Percentiles rank a stretch among this genome's conserved stretches.
These are phyloP conservation scores for Macrolepiota fuliginosa DNA, from an alignment of 768 basidiomycete genomes.

Conservation along the genomic window DNA sequence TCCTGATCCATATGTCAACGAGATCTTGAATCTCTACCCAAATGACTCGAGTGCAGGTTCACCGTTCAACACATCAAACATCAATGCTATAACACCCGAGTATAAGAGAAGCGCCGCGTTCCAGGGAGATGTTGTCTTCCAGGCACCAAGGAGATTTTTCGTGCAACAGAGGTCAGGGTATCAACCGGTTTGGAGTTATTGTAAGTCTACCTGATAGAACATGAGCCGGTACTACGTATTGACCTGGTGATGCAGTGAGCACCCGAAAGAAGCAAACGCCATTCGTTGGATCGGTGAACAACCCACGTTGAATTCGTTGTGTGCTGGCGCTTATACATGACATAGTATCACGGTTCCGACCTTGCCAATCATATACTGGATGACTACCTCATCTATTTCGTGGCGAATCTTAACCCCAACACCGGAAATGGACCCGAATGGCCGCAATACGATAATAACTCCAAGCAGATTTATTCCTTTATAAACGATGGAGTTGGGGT, in stretches of 20 bases:
- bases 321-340: not conserved
- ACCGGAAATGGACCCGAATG: conserved; percentile 18
- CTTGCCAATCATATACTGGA: conserved; percentile 34
- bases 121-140: conserved; percentile 49
- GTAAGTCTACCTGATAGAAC: conserved; percentile 24
- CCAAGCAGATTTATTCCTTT: conserved; percentile 24
- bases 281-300: conserved; percentile 40
- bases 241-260: conserved; percentile 29
- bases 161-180: conserved; percentile 35
- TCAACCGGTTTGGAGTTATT: conserved; percentile 43
- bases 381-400: conserved; percentile 45
- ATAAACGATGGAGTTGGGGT: conserved; percentile 16
- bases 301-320: not conserved
- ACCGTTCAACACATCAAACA: conserved; percentile 44
- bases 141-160: conserved; percentile 50
- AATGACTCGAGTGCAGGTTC: conserved; percentile 39
- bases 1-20: conserved; percentile 17
- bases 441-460: conserved; percentile 28
- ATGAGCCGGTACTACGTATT: not conserved
- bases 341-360: conserved; percentile 42
- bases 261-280: conserved; percentile 38
- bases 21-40: conserved; percentile 32
- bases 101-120: conserved; percentile 52
- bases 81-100: conserved; percentile 40
- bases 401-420: conserved; percentile 44